Base-by-base conservation (phyloP, 805 yeast species). In the Nadsonia fulvescens region DNA sequence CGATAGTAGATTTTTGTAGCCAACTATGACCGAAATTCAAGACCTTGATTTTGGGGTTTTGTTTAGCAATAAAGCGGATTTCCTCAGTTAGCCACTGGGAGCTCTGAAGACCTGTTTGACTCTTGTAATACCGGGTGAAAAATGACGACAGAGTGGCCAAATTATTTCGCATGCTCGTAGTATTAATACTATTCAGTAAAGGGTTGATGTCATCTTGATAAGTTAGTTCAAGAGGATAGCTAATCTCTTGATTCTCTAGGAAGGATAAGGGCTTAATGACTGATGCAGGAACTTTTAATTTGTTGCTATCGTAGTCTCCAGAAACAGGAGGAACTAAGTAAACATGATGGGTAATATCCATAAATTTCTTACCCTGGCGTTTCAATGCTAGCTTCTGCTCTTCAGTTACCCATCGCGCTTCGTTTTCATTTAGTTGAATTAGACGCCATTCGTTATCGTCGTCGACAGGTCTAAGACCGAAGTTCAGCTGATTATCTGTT, bases 1-100 rank as follows among this genome's bases (percentile, higher is more conserved):
- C 78, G 27, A 83, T 61, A 3, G 79, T 55, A 3, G 89, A 73
- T 41, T 63, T 71, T 49, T 83, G 95, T 35, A 54, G 58, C 93
- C 93, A 83, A 3, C 56, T 40, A 46, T 83, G 94, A 14, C 61
- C 50, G 33, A 77, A 54, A 29, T 63, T 61, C 18, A 47, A 38
- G 12, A 72, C 59, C 0, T 51, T 47, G 20, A 67, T 48, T 11
- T 56, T 51, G 11, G 52, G 45, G 12, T 51, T 38, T 28, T 49
- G 36, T 6, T 35, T 27, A 4, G 53, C 42, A 17, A 57, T 29
- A 5, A 37, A 43, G 16, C 23, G 14, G 16, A 78, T 51, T 27
- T 58, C 56, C 8, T 56, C 58, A 33, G 53, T 53, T 25, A 82
- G 54, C 89, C 92, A 79, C 25, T 58, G 42, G 5, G 91, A 70